phyloP scores from a whole-genome alignment of 306 rosid species.

The Corylus americana region DNA sequence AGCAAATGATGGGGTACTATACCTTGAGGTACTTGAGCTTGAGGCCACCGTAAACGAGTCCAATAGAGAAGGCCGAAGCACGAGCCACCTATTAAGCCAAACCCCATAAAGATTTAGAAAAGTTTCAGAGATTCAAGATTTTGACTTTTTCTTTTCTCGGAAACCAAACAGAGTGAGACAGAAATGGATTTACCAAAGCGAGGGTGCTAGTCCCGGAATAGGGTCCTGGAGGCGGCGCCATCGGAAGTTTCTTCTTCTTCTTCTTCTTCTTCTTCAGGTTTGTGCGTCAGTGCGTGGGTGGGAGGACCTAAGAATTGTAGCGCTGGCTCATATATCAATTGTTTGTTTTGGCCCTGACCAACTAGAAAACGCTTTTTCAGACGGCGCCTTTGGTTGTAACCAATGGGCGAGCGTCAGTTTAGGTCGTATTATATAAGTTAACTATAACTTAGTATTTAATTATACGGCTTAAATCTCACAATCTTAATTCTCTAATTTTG shows the following conservation, averaged over 20 bases:
- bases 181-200: constrained; percentile 55
- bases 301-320: neutral
- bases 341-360: neutral
- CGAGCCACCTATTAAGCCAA: constrained; percentile 72
- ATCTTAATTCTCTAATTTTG: too few relatives aligned
- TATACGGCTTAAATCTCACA: too few relatives aligned
- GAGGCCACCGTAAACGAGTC: constrained; percentile 80
- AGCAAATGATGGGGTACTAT: neutral
- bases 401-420: too few relatives aligned
- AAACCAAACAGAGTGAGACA: constrained; percentile 1
- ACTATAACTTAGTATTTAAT: too few relatives aligned
- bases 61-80: constrained; percentile 80
- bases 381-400: neutral
- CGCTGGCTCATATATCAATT: too few relatives aligned
- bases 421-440: too few relatives aligned
- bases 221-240: constrained; percentile 89
- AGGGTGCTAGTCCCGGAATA: constrained; percentile 93
- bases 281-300: neutral
- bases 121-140: neutral
- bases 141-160: neutral
- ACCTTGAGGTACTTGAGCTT: constrained; percentile 86
- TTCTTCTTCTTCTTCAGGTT: neutral
- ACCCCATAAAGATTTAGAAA: neutral
- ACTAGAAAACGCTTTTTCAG: neutral
- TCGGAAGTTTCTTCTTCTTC: constrained; percentile 21